phyloP scores from a whole-genome alignment of 2,329 filamentous ascomycete species.

The Bretziella fagacearum region DNA sequence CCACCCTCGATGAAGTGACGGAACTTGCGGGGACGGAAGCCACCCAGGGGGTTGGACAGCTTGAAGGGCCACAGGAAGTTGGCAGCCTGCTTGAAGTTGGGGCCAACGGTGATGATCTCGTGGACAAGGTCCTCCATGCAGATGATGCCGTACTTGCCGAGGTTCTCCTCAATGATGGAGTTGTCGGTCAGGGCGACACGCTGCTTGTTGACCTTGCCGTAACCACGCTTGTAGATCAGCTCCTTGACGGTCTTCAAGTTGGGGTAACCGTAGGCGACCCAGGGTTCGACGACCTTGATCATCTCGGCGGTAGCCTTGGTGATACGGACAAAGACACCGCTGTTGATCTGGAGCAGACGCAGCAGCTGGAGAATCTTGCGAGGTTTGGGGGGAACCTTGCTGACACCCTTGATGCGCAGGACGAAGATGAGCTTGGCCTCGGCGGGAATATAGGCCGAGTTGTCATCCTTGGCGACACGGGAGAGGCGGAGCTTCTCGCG shows the following conservation, averaged over 20 bases:
- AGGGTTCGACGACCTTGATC: conserved; percentile 97
- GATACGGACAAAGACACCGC: conserved; percentile 91
- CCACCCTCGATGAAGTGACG: conserved; percentile 98
- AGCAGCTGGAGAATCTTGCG: conserved; percentile 99
- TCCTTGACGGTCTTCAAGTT: conserved; percentile 99
- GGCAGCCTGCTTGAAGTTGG: conserved; percentile 98
- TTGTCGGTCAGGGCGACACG: conserved; percentile 94
- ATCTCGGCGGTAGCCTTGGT: conserved; percentile 97
- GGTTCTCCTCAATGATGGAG: conserved; percentile 86
- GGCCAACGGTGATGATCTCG: conserved; percentile 96
- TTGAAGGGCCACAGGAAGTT: conserved; percentile 99
- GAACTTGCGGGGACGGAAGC: conserved; percentile 95
- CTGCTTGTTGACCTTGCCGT: conserved; percentile 98
- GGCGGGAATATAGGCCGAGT: conserved; percentile 83
- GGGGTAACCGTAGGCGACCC: conserved; percentile 97
- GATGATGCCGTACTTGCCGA: conserved; percentile 97
- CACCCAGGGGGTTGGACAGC: conserved; percentile 94
- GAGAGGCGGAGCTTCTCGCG: conserved; percentile 92
- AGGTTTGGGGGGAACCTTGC: conserved; percentile 99
- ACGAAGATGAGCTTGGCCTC: conserved; percentile 96
- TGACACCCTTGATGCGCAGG: conserved; percentile 99
- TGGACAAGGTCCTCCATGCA: conserved; percentile 99
- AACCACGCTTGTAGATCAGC: conserved; percentile 99
- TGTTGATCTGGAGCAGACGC: conserved; percentile 99
- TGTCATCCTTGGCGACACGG: conserved; percentile 79